These are phyloP conservation scores for Leccinum subrobustum DNA, from an alignment of 1,284 basidiomycete species.

Conservation along the genomic window DNA sequence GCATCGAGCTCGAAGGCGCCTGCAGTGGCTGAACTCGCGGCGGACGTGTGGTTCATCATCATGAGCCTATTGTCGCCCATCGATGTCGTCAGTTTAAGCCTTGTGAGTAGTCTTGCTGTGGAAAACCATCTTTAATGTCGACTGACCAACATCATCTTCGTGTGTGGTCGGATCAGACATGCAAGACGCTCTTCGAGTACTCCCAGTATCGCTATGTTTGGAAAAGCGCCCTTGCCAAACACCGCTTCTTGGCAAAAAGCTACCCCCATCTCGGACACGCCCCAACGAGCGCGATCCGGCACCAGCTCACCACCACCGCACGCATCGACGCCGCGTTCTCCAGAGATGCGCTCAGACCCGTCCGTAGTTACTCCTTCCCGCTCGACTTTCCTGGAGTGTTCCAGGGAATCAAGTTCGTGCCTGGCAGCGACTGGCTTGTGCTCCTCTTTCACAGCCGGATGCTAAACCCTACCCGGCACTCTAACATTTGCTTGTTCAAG, in stretches of 20 bases:
- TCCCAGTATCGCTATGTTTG: constrained; percentile 28
- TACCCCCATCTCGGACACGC: constrained; percentile 28
- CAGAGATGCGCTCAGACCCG: constrained; percentile 15
- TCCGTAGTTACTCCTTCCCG: constrained; percentile 26
- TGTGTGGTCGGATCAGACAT: constrained; percentile 20
- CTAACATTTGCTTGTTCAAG: constrained; percentile 30
- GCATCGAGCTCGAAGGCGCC: neutral
- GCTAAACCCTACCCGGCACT: constrained; percentile 32
- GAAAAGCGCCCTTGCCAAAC: constrained; percentile 21
- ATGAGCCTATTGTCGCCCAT: constrained; percentile 30
- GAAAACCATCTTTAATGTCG: neutral
- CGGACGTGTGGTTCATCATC: constrained; percentile 32
- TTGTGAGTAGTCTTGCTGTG: constrained; percentile 19
- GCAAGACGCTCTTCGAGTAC: constrained; percentile 27
- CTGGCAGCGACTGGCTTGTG: constrained; percentile 31
- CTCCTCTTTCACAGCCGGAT: constrained; percentile 32
- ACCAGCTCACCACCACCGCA: constrained; percentile 25
- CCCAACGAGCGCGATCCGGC: constrained; percentile 20
- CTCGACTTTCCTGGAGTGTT: constrained; percentile 33
- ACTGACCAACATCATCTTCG: neutral
- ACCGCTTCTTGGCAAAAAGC: constrained; percentile 25
- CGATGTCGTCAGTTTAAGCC: constrained; percentile 26
- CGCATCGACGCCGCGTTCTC: constrained; percentile 26
- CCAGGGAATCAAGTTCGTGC: constrained; percentile 32
- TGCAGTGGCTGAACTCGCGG: constrained; percentile 16